These are phyloP conservation scores for Multifurca ochricompacta DNA, from an alignment of 768 basidiomycete genomes.

Conservation along the genomic window DNA sequence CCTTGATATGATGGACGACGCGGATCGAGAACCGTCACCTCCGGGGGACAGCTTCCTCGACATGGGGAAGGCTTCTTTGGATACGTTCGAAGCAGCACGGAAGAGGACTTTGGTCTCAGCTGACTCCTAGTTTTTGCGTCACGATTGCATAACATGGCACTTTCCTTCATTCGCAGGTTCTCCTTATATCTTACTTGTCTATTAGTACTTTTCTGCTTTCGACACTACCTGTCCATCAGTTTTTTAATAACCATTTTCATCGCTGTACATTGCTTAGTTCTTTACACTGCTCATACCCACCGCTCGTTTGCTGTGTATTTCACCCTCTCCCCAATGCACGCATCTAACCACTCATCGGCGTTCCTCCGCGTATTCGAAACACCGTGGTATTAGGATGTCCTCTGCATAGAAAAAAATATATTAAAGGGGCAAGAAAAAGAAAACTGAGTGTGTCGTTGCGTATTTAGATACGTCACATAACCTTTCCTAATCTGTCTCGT, in stretches of 20 bases:
- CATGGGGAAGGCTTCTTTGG: conserved; percentile 35
- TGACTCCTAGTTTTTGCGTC: background rate
- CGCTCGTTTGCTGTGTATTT: conserved; percentile 5
- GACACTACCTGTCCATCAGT: background rate
- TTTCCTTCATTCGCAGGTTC: background rate
- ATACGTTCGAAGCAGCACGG: conserved; percentile 30
- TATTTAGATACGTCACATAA: conserved; percentile 7
- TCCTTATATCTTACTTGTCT: conserved; percentile 18
- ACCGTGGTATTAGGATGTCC: conserved; percentile 12
- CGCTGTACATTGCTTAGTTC: conserved; percentile 6
- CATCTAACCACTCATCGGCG: conserved; percentile 1
- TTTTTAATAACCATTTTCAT: conserved; percentile 4
- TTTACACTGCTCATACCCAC: conserved; percentile 5
- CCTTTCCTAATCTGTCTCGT: conserved; percentile 48
- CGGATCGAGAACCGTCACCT: conserved; percentile 17
- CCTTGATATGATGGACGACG: conserved; percentile 49
- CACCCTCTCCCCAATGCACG: background rate
- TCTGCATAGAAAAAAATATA: conserved; percentile 9
- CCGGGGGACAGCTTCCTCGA: conserved; percentile 36
- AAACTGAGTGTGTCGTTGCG: background rate
- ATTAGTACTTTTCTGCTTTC: background rate
- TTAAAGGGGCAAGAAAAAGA: background rate
- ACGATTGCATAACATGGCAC: background rate
- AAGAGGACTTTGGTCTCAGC: conserved; percentile 23
- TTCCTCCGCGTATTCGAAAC: background rate